Percentiles rank a stretch among this genome's conserved stretches.
phyloP scores from a whole-genome alignment of 2,329 filamentous ascomycete species.

The Chaetomium globosum region DNA sequence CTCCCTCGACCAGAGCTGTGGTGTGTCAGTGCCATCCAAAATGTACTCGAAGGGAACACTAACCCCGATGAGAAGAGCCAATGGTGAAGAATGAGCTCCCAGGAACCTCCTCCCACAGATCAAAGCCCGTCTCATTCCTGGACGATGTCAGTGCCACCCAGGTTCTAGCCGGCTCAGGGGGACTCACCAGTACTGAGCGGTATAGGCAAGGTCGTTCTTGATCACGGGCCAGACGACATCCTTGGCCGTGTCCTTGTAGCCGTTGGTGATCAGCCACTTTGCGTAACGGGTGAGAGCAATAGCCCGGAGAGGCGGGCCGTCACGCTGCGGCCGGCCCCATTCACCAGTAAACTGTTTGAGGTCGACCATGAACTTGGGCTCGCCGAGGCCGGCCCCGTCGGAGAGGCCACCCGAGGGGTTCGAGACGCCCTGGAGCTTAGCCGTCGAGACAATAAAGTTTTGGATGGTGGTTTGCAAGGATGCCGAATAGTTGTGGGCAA shows the following conservation, averaged over 20 bases:
- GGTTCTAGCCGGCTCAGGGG: background rate
- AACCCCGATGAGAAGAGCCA: conserved; percentile 67
- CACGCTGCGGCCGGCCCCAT: conserved; percentile 79
- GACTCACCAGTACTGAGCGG: conserved; percentile 67
- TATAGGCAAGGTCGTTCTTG: conserved; percentile 74
- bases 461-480: conserved; percentile 63
- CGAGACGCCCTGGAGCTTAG: conserved; percentile 64
- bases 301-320: conserved; percentile 76
- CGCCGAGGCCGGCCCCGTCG: conserved; percentile 62
- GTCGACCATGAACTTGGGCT: conserved; percentile 73
- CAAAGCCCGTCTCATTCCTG: conserved; percentile 64
- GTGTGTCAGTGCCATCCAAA: background rate
- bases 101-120: conserved; percentile 81
- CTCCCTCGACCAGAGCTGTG: conserved; percentile 65
- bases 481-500: conserved; percentile 60
- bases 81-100: conserved; percentile 81
- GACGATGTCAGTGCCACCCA: background rate
- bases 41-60: conserved; percentile 34
- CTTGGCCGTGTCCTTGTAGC: conserved; percentile 59
- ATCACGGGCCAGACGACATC: conserved; percentile 72
- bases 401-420: conserved; percentile 68
- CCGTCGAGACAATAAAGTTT: conserved; percentile 69
- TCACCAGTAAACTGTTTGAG: conserved; percentile 63
- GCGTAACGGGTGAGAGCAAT: conserved; percentile 73
- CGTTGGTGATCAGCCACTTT: conserved; percentile 70